phyloP scores from a whole-genome alignment of 306 rosid genomes.

The Quercus gilva region DNA sequence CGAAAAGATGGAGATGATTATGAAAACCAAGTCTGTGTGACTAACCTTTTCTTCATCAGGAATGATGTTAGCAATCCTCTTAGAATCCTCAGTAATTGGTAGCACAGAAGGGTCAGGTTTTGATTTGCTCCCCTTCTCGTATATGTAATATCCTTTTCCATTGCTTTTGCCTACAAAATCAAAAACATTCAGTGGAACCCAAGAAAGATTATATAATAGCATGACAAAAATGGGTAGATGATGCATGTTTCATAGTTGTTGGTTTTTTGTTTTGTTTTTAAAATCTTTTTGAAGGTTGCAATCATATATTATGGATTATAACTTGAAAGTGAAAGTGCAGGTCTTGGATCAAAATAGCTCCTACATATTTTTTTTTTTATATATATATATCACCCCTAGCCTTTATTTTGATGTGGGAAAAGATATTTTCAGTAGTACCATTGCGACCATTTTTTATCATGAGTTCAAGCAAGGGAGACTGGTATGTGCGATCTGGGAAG shows the following conservation, averaged over 20 bases:
- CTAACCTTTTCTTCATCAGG: constrained; percentile 69
- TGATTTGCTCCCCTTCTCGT: constrained; percentile 84
- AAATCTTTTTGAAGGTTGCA: no score
- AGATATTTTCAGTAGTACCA: constrained; percentile 36
- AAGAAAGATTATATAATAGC: no score
- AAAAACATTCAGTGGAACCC: not conserved
- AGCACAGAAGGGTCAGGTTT: constrained; percentile 71
- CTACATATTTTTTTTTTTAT: not conserved
- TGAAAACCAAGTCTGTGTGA: not conserved
- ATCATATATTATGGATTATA: no score
- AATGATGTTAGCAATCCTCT: constrained; percentile 56
- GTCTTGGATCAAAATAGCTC: not conserved
- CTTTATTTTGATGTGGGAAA: no score
- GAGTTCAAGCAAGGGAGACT: constrained; percentile 61
- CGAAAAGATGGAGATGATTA: constrained; percentile 4
- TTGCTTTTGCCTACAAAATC: constrained; percentile 69
- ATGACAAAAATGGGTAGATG: constrained; percentile 1
- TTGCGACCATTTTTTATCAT: constrained; percentile 75
- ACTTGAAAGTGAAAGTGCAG: no score
- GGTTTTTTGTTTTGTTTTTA: no score
- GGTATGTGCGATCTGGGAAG: constrained; percentile 63
- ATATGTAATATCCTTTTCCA: constrained; percentile 76
- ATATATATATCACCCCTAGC: no score
- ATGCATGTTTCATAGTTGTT: not conserved
- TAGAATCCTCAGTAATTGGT: constrained; percentile 72